Evolutionary conservation across 2,329 filamentous ascomycete species (phyloP), one percentile per base, ranked within the genome.

Genomic region (Penicillium hesseltinei): DNA sequence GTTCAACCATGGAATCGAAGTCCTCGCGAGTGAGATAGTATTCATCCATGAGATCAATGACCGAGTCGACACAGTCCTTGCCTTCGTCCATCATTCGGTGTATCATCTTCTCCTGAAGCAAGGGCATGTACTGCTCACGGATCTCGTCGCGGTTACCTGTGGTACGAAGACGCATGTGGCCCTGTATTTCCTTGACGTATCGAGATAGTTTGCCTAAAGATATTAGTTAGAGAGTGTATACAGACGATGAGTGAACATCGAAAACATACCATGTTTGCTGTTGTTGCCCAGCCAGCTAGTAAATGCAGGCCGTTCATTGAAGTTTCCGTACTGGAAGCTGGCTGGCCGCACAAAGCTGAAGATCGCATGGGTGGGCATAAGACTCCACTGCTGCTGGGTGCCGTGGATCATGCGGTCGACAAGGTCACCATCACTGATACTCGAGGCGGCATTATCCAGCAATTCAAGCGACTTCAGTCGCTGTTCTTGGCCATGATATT

Each of bases 361-460:
- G 39, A 97, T 83, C 27, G 92, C 94, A 75, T 99, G 94, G 1
- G 91, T 89, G 15, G 94, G 94, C 94, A 99, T 99, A 60, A 99
- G 78, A 70, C 90, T 94, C 94, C 94, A 99, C 61, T 99, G 94
- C 72, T 99, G 94, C 71, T 99, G 94, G 44, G 91, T 91, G 27
- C 94, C 94, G 73, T 99, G 94, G 58, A 99, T 99, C 93, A 99
- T 97, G 51, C 91, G 85, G 74, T 99, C 94, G 2, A 97, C 91
- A 36, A 99, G 79, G 72, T 99, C 94, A 59, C 94, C 94, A 69
- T 99, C 94, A 69, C 92, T 97, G 76, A 99, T 99, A 71, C 92
- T 97, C 71, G 95, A 89, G 4, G 94, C 92, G 4, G 94, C 94
- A 67, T 90, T 84, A 62, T 96, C 92, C 23, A 88, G 85, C 8